Percentiles rank a stretch among this genome's conserved stretches.
These are phyloP conservation scores for Penicillium frequentans DNA, from an alignment of 2,329 filamentous ascomycete species.

Conservation along the genomic window DNA sequence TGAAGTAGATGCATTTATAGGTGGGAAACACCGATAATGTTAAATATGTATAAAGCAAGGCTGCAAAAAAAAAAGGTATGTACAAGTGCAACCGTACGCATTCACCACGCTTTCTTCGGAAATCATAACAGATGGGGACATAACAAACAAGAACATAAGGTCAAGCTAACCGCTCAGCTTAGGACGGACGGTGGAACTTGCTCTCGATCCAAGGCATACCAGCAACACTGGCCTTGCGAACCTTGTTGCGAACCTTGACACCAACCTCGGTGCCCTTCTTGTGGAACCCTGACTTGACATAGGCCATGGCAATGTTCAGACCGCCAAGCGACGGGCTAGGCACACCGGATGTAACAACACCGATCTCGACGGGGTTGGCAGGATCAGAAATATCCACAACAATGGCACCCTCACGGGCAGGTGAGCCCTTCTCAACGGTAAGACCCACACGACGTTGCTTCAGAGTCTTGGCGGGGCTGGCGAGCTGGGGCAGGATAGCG, in stretches of 20 bases:
- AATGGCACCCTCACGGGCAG: slow-evolving; percentile 83
- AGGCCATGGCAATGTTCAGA: slow-evolving; percentile 95
- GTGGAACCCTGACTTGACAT: slow-evolving; percentile 76
- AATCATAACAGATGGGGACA: neutral
- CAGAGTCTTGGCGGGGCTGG: slow-evolving; percentile 56
- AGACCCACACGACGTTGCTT: slow-evolving; percentile 77
- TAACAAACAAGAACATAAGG: neutral
- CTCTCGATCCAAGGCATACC: slow-evolving; percentile 87
- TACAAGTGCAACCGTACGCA: slow-evolving; percentile 3
- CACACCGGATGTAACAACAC: slow-evolving; percentile 82
- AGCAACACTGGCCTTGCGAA: slow-evolving; percentile 70
- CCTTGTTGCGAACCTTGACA: slow-evolving; percentile 74
- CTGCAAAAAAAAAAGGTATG: slow-evolving; percentile 9
- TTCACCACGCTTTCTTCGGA: slow-evolving; percentile 1
- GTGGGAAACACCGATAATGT: neutral
- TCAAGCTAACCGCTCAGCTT: neutral
- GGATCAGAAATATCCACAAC: slow-evolving; percentile 61
- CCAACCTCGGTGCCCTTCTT: slow-evolving; percentile 81
- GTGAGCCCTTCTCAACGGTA: slow-evolving; percentile 73
- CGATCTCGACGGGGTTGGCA: slow-evolving; percentile 59
- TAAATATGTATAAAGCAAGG: slow-evolving; percentile 2
- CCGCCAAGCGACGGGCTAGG: slow-evolving; percentile 78
- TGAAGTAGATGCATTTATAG: slow-evolving; percentile 7
- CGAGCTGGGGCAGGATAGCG: slow-evolving; percentile 72
- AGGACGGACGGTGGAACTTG: slow-evolving; percentile 64